Conservation (phyloP, 2,329 filamentous ascomycete species). For the Cordyceps farinosa region DNA sequence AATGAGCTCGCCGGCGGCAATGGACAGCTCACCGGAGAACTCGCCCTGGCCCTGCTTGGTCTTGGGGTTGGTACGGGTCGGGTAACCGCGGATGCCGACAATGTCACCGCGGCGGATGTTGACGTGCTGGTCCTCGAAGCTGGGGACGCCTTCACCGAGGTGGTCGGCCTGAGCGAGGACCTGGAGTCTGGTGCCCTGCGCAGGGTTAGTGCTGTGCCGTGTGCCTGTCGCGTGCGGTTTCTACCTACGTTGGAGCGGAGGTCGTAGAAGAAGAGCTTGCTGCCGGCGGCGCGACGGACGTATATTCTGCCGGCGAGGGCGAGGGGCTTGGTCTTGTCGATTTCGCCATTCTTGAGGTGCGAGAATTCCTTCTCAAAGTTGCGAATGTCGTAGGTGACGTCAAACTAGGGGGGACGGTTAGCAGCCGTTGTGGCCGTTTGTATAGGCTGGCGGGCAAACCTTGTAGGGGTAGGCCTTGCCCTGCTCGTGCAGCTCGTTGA, state of each 20-base stretch:
- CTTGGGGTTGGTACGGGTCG: conserved; percentile 74
- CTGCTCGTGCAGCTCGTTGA: conserved; percentile 47
- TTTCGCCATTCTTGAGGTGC: conserved; percentile 83
- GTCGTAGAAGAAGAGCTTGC: conserved; percentile 90
- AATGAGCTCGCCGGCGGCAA: conserved; percentile 83
- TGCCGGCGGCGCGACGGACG: conserved; percentile 75
- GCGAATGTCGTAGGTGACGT: conserved; percentile 76
- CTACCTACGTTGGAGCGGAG: conserved; percentile 34
- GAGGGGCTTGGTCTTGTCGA: conserved; percentile 69
- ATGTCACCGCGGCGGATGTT: conserved; percentile 87
- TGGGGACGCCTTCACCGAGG: conserved; percentile 57
- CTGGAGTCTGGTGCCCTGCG: conserved; percentile 68
- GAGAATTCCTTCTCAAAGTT: conserved; percentile 77
- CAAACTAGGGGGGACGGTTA: conserved; percentile 50
- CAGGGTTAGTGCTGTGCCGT: background rate
- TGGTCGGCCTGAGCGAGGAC: conserved; percentile 89
- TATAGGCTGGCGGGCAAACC: conserved; percentile 27
- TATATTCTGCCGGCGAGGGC: conserved; percentile 83
- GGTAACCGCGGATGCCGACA: conserved; percentile 56
- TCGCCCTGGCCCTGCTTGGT: conserved; percentile 74
- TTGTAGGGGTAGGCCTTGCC: conserved; percentile 74
- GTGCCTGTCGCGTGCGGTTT: background rate
- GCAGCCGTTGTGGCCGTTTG: background rate
- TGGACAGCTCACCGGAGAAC: conserved; percentile 74
- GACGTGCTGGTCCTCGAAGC: conserved; percentile 87